Evolutionary conservation across 2,329 filamentous ascomycete genomes (phyloP), one percentile per base, ranked within the genome.

Genomic region (Pseudogymnoascus sp.): DNA sequence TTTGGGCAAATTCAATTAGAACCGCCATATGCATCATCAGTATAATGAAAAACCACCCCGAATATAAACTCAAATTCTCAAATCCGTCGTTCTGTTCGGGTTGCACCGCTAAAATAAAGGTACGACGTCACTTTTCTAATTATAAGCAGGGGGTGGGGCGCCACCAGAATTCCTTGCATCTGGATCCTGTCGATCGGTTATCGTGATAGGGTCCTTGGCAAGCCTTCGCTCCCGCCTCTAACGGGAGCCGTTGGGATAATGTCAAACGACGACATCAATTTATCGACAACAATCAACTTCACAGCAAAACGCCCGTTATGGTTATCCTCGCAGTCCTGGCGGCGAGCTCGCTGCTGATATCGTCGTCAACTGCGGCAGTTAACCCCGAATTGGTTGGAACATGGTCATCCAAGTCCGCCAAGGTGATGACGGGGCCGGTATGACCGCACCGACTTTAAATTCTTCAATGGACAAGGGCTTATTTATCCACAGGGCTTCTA

Each of bases 361-460:
- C 65, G 9, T 63, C 73, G 62, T 69, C 73, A 57, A 72, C 74
- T 58, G 74, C 77, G 33, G 73, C 72, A 69, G 67, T 71, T 37
- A 76, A 80, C 64, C 71, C 76, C 33, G 75, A 80, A 59, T 74
- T 89, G 33, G 79, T 84, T n/a, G 87, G 87, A 62, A 90, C 87
- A 62, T 90, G 87, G 87, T 81, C 82, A 14, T 87, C 84, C 50
- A 90, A 90, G 73, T 86, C 85, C 25, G 83, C 81, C 69, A 82
- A 83, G 64, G 87, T 88, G 39, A 70, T 89, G 47, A 90, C 87
- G 7, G 87, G 87, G 47, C 82, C 86, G 60, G 87, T 89, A 82
- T 62, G 77, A n/a, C 18, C n/a, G 5, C 43, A 53, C 43, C 43
- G 33, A 30, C 8, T 75, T 61, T 60, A 61, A 65, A 68, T 70